These are phyloP conservation scores for Gliomastix tumulicola DNA, from an alignment of 2,329 filamentous ascomycete species.

Conservation along the genomic window DNA sequence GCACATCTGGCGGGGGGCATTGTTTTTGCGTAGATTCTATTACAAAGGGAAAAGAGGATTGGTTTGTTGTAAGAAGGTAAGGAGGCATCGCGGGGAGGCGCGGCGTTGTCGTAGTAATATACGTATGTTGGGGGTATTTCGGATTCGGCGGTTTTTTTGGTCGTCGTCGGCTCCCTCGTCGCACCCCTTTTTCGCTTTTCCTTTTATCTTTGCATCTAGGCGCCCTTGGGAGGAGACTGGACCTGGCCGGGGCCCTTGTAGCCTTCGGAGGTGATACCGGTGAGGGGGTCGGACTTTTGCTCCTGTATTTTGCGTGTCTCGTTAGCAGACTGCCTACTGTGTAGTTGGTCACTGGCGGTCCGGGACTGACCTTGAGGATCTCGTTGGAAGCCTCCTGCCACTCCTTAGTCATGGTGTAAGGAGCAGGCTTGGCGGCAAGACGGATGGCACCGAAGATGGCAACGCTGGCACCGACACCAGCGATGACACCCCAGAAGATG, in stretches of 20 bases:
- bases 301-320: slow-evolving; percentile 48
- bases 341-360: background rate
- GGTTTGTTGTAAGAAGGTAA: background rate
- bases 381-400: slow-evolving; percentile 96
- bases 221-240: slow-evolving; percentile 57
- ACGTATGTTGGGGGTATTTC: no score
- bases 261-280: slow-evolving; percentile 71
- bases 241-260: slow-evolving; percentile 75
- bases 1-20: no score
- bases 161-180: no score
- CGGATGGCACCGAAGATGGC: slow-evolving; percentile 68
- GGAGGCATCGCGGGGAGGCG: no score
- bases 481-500: slow-evolving; percentile 64
- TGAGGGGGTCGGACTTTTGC: slow-evolving; percentile 82
- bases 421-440: slow-evolving; percentile 62
- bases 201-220: no score
- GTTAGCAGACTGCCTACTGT: no score
- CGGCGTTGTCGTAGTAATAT: no score
- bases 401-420: slow-evolving; percentile 90
- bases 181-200: no score
- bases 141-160: no score
- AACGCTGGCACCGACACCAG: slow-evolving; percentile 61
- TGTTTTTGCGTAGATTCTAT: no score
- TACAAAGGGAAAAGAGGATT: slow-evolving; percentile 7
- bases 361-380: slow-evolving; percentile 71